Conservation (phyloP, 2,329 filamentous ascomycete species). For the Didymella glomerata region DNA sequence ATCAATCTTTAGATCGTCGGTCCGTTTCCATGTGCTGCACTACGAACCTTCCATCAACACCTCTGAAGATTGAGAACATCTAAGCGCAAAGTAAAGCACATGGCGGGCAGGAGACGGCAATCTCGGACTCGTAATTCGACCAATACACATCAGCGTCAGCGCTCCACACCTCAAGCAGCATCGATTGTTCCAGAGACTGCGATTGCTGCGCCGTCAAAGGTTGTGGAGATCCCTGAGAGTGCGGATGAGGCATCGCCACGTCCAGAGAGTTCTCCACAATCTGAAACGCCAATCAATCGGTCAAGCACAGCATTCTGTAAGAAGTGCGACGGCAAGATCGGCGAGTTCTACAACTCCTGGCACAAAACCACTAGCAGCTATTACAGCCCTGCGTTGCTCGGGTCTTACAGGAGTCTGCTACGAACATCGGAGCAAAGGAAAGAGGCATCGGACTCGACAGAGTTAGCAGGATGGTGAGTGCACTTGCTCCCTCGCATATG, state of each 20-base stretch:
- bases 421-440: constrained; percentile 37
- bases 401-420: constrained; percentile 46
- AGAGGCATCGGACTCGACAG: constrained; percentile 40
- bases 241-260: constrained; percentile 25
- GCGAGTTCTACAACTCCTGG: constrained; percentile 52
- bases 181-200: constrained; percentile 16
- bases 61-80: background rate
- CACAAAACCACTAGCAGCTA: constrained; percentile 46
- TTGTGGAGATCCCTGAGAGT: constrained; percentile 22
- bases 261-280: constrained; percentile 1
- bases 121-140: constrained; percentile 33
- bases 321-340: constrained; percentile 39
- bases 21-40: constrained; percentile 20
- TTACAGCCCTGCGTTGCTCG: constrained; percentile 46
- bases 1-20: constrained; percentile 5
- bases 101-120: constrained; percentile 37
- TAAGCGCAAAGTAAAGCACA: constrained; percentile 16
- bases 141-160: constrained; percentile 23
- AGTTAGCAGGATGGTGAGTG: constrained; percentile 52
- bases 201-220: constrained; percentile 5
- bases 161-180: constrained; percentile 22
- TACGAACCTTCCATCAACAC: constrained; percentile 4
- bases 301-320: constrained; percentile 44
- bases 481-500: constrained; percentile 25
- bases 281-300: constrained; percentile 26